These are phyloP conservation scores for Eutypella sp. DNA, from an alignment of 2,329 filamentous ascomycete species.

Conservation along the genomic window DNA sequence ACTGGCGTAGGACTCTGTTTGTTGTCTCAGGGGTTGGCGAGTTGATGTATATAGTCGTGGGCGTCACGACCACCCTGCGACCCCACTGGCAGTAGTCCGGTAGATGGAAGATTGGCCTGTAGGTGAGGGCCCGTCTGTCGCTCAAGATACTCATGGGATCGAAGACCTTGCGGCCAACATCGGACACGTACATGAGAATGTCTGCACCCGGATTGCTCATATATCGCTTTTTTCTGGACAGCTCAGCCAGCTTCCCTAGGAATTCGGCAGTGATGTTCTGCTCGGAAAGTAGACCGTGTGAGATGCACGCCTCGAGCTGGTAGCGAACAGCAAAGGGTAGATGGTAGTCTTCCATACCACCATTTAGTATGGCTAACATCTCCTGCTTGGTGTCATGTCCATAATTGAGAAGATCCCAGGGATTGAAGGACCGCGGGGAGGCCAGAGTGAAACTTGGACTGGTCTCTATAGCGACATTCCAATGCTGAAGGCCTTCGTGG, in stretches of 20 bases:
- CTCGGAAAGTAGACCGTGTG: constrained; percentile 70
- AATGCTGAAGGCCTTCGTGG: constrained; percentile 71
- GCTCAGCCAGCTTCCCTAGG: constrained; percentile 50
- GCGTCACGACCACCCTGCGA: constrained; percentile 75
- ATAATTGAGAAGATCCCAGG: constrained; percentile 39
- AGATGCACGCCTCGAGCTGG: constrained; percentile 91
- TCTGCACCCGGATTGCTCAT: constrained; percentile 48
- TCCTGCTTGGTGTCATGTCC: constrained; percentile 10
- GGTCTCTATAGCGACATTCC: constrained; percentile 34
- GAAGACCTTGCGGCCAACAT: constrained; percentile 55
- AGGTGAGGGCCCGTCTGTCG: constrained; percentile 43
- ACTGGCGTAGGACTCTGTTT: constrained; percentile 78
- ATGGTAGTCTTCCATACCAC: constrained; percentile 31
- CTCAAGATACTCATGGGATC: constrained; percentile 70
- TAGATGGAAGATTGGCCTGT: constrained; percentile 45
- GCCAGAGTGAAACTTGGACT: neutral
- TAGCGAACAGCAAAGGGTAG: constrained; percentile 74
- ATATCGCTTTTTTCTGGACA: constrained; percentile 27
- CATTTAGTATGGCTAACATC: constrained; percentile 22
- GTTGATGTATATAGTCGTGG: constrained; percentile 73
- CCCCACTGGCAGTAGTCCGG: constrained; percentile 71
- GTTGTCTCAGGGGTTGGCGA: constrained; percentile 80
- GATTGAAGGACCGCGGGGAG: constrained; percentile 33
- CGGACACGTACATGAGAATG: constrained; percentile 70
- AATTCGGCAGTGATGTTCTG: constrained; percentile 67